Conservation (phyloP, 2,329 filamentous ascomycete species). For the Aspergillus neotritici region DNA sequence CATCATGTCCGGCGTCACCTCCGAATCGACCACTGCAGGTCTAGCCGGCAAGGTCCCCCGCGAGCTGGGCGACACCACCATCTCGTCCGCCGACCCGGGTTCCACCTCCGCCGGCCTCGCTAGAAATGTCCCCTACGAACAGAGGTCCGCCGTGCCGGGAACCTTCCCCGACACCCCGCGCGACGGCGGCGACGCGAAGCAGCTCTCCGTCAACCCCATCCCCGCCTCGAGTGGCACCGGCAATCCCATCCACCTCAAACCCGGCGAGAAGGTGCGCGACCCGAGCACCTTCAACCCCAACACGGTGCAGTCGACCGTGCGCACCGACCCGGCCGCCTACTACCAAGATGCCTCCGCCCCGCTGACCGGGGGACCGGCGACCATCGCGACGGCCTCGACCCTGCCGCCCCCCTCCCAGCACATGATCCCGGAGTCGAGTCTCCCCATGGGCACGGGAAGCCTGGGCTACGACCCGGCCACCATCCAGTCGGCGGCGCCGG, state of each 20-base stretch:
- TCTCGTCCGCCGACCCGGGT: constrained; percentile 61
- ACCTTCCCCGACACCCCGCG: constrained; percentile 66
- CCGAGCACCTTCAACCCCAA: constrained; percentile 58
- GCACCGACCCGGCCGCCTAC: constrained; percentile 77
- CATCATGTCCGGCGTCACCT: constrained; percentile 58
- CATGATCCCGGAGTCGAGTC: constrained; percentile 75
- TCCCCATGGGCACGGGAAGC: constrained; percentile 56
- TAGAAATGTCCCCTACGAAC: constrained; percentile 59
- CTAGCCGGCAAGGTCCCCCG: constrained; percentile 34
- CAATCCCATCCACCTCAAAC: constrained; percentile 73
- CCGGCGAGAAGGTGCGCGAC: constrained; percentile 76
- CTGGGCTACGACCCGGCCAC: constrained; percentile 46
- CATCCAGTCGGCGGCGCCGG: constrained; percentile 49
- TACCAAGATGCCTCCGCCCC: constrained; percentile 60
- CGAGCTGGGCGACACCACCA: constrained; percentile 39
- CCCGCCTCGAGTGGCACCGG: constrained; percentile 55
- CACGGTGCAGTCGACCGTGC: constrained; percentile 61
- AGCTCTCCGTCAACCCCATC: constrained; percentile 51
- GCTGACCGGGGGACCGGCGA: constrained; percentile 33
- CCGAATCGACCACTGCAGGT: constrained; percentile 64
- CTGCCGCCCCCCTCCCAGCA: constrained; percentile 55
- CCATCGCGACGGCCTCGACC: constrained; percentile 39
- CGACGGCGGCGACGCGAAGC: constrained; percentile 39
- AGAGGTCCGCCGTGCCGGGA: constrained; percentile 51
- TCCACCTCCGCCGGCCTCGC: constrained; percentile 67